Percentiles rank a stretch among this genome's conserved stretches.
phyloP scores from a whole-genome alignment of 495 filamentous ascomycete species.

The Neurospora africana region DNA sequence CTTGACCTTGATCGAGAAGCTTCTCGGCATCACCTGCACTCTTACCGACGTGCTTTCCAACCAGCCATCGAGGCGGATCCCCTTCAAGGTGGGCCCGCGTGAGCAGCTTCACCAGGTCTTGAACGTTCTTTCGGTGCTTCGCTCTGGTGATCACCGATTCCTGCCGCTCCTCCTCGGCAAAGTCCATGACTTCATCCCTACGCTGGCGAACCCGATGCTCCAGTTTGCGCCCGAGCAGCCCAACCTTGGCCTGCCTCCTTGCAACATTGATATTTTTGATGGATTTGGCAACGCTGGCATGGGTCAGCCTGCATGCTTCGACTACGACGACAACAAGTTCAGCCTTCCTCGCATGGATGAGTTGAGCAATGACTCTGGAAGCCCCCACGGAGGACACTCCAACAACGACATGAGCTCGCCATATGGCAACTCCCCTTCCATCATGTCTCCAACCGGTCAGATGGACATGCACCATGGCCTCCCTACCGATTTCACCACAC shows the following conservation, averaged over 20 bases:
- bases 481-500: conserved; percentile 27
- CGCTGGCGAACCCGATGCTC: conserved; percentile 45
- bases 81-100: conserved; percentile 55
- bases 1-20: conserved; percentile 63
- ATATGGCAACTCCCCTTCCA: conserved; percentile 31
- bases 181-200: conserved; percentile 54
- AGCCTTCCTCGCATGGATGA: conserved; percentile 30
- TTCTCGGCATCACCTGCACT: conserved; percentile 64
- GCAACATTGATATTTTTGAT: conserved; percentile 46
- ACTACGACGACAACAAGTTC: conserved; percentile 26
- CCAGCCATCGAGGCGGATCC: conserved; percentile 45
- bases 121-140: conserved; percentile 53
- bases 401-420: conserved; percentile 35
- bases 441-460: conserved; percentile 31
- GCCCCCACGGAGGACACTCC: conserved; percentile 21
- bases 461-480: conserved; percentile 26
- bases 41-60: conserved; percentile 64
- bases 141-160: conserved; percentile 60
- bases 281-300: conserved; percentile 45
- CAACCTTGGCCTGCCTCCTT: conserved; percentile 2
- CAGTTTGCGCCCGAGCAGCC: conserved; percentile 39
- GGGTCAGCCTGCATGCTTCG: conserved; percentile 28
- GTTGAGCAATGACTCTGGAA: conserved; percentile 27
- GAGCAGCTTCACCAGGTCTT: conserved; percentile 64
- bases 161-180: conserved; percentile 61